phyloP scores from a whole-genome alignment of 495 filamentous ascomycete genomes.

The Aspergillus carlsbadensis region DNA sequence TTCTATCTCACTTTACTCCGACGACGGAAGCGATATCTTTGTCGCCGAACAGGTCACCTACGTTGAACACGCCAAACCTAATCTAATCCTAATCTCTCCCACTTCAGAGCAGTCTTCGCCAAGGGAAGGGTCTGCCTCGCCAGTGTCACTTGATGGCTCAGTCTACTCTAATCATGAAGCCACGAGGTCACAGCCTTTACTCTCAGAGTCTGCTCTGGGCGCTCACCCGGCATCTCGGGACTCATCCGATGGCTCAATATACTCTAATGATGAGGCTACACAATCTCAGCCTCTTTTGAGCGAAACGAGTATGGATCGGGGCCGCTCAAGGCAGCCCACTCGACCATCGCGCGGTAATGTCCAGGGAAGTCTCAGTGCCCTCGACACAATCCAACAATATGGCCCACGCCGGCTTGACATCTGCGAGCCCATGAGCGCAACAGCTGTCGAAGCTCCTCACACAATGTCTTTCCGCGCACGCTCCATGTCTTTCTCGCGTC shows the following conservation, averaged over 20 bases:
- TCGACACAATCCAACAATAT: conserved; percentile 9
- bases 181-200: neutral
- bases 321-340: neutral
- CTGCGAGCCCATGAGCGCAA: conserved; percentile 24
- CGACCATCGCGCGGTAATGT: conserved; percentile 7
- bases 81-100: conserved; percentile 39
- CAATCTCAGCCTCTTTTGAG: conserved; percentile 17
- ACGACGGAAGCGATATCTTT: conserved; percentile 38
- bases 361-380: conserved; percentile 8
- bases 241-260: too few species aligned
- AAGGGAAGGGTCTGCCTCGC: conserved; percentile 2
- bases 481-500: conserved; percentile 26
- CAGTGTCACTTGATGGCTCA: conserved; percentile 6
- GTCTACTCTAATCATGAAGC: conserved; percentile 9
- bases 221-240: too few species aligned
- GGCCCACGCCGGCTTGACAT: conserved; percentile 9
- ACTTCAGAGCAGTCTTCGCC: conserved; percentile 15
- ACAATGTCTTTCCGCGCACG: conserved; percentile 14
- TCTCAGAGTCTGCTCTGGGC: neutral
- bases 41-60: conserved; percentile 38
- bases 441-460: conserved; percentile 28
- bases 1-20: conserved; percentile 29
- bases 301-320: conserved; percentile 6
- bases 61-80: conserved; percentile 35
- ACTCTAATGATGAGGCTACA: conserved; percentile 1